Base-by-base conservation (phyloP, 202 grass and related monocot species). In the Cymbopogon flexuosus region DNA sequence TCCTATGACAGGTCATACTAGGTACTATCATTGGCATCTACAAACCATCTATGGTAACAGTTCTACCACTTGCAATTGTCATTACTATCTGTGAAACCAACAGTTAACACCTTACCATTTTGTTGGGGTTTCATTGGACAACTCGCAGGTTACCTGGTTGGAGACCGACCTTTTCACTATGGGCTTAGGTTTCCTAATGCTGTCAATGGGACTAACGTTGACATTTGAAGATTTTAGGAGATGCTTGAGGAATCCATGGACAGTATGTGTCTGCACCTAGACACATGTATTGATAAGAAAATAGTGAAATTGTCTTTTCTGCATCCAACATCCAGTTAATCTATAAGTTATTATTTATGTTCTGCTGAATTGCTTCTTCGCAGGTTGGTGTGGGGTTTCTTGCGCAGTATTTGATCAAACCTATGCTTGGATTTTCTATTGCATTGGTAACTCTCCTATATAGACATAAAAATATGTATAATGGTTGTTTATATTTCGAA, bases 161-260 rank as follows among this genome's bases (percentile, higher is more conserved):
- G 92, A 98, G 71, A 98, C 96, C 1, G 92, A 98, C 81, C 92
- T 98, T 77, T 98, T 98, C 81, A 98, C 92, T 42, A 18, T 93
- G 2, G 88, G 88, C 27, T 87, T 98, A 73, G 92, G 96, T 75
- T 95, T 98, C 21, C 87, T 98, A 58, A 98, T 95, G 96, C 83
- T 95, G 23, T 98, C 96, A 4, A 95, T 98, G 96, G 96, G 96
- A 75, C 77, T 98, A 56, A 98, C 96, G 58, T 86, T 98, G 71
- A 93, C 90, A 73, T 95, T 98, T 37, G 92, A 98, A 37, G 96
- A 98, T 93, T 98, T 98, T 84, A 95, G 64, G 79, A 94, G 87
- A 93, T 98, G 92, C 63, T 46, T 98, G 92, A 90, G 90, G 77
- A 98, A 98, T 79, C 96, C 96, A 82, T 95, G 96, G 92, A 98